These are phyloP conservation scores for Fusarium metavorans DNA, from an alignment of 2,329 filamentous ascomycete genomes.

Conservation along the genomic window DNA sequence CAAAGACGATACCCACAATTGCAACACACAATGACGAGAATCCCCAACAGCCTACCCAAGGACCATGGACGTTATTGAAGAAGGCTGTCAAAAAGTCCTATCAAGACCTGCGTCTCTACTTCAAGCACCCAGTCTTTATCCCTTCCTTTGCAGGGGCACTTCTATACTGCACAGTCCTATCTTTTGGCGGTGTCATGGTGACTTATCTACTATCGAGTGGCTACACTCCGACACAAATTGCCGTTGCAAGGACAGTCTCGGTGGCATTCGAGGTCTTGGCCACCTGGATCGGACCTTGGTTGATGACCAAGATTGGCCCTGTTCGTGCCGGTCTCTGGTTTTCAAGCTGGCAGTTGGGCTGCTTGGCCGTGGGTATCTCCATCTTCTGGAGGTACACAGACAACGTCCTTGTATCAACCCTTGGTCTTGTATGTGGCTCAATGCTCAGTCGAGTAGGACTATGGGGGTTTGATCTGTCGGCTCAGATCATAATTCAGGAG, in stretches of 20 bases:
- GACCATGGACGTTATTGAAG: constrained; percentile 1
- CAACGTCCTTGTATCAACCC: constrained; percentile 54
- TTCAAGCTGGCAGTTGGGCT: constrained; percentile 74
- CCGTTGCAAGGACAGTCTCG: constrained; percentile 63
- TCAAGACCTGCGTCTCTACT: constrained; percentile 55
- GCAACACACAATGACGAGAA: not conserved
- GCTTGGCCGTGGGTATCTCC: constrained; percentile 59
- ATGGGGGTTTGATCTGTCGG: constrained; percentile 71
- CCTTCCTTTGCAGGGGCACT: constrained; percentile 70
- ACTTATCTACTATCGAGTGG: constrained; percentile 70
- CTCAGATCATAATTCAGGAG: constrained; percentile 72
- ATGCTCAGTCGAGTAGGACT: constrained; percentile 70
- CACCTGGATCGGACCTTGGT: constrained; percentile 68
- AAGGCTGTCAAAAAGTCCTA: constrained; percentile 19
- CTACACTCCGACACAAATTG: constrained; percentile 64
- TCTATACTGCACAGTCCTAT: constrained; percentile 72
- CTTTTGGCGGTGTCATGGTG: constrained; percentile 72
- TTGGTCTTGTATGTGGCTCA: constrained; percentile 62
- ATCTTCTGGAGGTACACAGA: constrained; percentile 54
- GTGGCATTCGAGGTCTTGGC: constrained; percentile 69
- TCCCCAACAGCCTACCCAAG: not conserved
- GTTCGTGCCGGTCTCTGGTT: constrained; percentile 79
- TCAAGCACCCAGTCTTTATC: constrained; percentile 66
- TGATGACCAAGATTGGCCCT: constrained; percentile 67
- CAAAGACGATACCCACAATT: constrained; percentile 29